A percentile compares a stretch with the other conserved stretches of the same genome.
phyloP scores from a whole-genome alignment of 2,329 filamentous ascomycete species.

The Sarocladiaceae sp. region DNA sequence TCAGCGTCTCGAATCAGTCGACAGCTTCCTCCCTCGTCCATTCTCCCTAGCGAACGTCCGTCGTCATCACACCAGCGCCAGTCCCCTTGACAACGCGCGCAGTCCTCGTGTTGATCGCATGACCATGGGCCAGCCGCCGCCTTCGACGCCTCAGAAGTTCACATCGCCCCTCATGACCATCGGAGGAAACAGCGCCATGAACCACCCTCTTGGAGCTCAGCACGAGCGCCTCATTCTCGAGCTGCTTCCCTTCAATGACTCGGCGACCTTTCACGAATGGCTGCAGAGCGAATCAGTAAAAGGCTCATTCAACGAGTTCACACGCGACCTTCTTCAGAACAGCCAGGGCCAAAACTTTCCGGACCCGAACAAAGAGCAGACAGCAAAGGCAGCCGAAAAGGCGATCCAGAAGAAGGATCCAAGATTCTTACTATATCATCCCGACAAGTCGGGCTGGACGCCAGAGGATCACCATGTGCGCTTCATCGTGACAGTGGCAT shows the following conservation, averaged over 20 bases:
- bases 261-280: constrained; percentile 30
- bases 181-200: neutral
- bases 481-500: constrained; percentile 31
- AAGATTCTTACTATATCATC: constrained; percentile 30
- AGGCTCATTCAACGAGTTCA: constrained; percentile 34
- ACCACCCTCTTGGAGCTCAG: constrained; percentile 21
- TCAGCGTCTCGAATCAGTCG: neutral
- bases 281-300: constrained; percentile 25
- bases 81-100: no score
- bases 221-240: constrained; percentile 35
- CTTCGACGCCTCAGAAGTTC: neutral
- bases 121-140: constrained; percentile 1
- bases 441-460: constrained; percentile 31
- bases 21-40: neutral
- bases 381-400: constrained; percentile 24
- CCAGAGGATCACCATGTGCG: constrained; percentile 33
- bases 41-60: neutral
- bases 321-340: constrained; percentile 24
- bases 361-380: constrained; percentile 29
- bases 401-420: constrained; percentile 23
- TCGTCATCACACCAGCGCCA: no score
- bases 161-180: neutral
- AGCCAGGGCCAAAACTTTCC: constrained; percentile 9
- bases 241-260: constrained; percentile 32
- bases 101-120: neutral